Conservation (phyloP, 768 basidiomycete genomes). For the Galerina sulciceps region DNA sequence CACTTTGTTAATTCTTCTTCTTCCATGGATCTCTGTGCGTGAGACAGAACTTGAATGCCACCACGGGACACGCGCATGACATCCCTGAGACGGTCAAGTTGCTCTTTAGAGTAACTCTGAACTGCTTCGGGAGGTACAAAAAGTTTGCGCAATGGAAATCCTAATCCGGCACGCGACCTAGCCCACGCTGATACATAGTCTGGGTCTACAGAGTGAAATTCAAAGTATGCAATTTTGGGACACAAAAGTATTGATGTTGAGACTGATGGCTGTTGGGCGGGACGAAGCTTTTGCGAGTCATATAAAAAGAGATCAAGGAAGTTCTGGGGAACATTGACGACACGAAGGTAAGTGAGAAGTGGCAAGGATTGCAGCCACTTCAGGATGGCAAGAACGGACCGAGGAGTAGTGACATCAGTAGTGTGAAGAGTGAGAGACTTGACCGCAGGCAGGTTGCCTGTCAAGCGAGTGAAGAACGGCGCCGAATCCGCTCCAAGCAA, state of each 20-base stretch:
- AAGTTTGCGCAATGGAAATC: constrained; percentile 52
- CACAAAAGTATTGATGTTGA: constrained; percentile 34
- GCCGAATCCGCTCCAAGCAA: constrained; percentile 55
- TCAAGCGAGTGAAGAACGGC: constrained; percentile 49
- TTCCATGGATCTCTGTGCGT: constrained; percentile 49
- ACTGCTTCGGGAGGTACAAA: constrained; percentile 42
- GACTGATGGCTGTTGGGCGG: constrained; percentile 4
- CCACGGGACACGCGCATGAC: background rate
- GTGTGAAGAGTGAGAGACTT: constrained; percentile 57
- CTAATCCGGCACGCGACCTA: constrained; percentile 36
- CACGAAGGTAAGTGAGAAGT: constrained; percentile 49
- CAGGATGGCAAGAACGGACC: constrained; percentile 35
- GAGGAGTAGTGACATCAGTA: constrained; percentile 35
- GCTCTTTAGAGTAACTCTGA: constrained; percentile 22
- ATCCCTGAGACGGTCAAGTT: constrained; percentile 8
- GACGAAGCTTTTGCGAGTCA: constrained; percentile 31
- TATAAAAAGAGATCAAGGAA: constrained; percentile 55
- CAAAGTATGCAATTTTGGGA: constrained; percentile 49
- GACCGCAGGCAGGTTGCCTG: constrained; percentile 53
- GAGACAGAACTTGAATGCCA: constrained; percentile 25
- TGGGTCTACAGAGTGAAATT: constrained; percentile 44
- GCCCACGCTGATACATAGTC: constrained; percentile 39
- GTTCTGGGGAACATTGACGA: constrained; percentile 44
- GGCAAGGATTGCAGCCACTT: constrained; percentile 66
- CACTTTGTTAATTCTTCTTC: constrained; percentile 38